Evolutionary conservation across 768 basidiomycete species (phyloP).

Genomic region (Lentinula sp.): DNA sequence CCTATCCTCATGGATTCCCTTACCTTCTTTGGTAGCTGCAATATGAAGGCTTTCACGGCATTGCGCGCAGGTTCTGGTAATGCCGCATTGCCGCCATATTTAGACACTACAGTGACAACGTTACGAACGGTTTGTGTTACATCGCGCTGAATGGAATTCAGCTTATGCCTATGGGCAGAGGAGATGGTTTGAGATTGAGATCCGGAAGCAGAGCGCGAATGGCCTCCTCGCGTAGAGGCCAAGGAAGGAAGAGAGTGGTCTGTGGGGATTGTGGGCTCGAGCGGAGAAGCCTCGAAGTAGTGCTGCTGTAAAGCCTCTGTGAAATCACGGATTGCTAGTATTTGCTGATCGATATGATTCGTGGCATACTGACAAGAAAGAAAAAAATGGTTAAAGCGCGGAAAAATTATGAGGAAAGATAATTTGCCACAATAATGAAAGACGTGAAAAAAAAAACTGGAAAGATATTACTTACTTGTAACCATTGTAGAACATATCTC

Average conservation of each 20-base stretch:
- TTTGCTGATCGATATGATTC: slow-evolving; percentile 81
- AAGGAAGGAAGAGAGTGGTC: slow-evolving; percentile 7
- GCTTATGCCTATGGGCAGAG: slow-evolving; percentile 53
- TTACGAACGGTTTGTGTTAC: slow-evolving; percentile 87
- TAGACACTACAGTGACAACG: slow-evolving; percentile 81
- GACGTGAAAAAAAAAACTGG: not conserved
- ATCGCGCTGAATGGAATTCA: slow-evolving; percentile 70
- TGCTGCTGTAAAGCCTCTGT: slow-evolving; percentile 57
- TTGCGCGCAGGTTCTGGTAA: slow-evolving; percentile 79
- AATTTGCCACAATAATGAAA: not conserved
- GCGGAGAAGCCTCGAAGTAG: slow-evolving; percentile 19
- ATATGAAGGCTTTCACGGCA: slow-evolving; percentile 70
- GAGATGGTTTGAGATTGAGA: slow-evolving; percentile 17
- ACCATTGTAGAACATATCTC: slow-evolving; percentile 83
- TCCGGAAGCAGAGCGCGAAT: slow-evolving; percentile 12
- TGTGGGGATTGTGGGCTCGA: slow-evolving; percentile 24
- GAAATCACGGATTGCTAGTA: slow-evolving; percentile 77
- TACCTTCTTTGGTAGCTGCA: slow-evolving; percentile 81
- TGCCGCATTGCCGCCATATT: slow-evolving; percentile 72
- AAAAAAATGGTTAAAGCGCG: not conserved
- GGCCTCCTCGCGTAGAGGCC: not conserved
- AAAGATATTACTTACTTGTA: slow-evolving; percentile 50
- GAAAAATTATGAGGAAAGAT: not conserved
- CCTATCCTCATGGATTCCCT: slow-evolving; percentile 28
- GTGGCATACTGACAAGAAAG: slow-evolving; percentile 65